Evolutionary conservation across 73 alveolate species (phyloP).

Genomic region (Breviolum minutum): DNA sequence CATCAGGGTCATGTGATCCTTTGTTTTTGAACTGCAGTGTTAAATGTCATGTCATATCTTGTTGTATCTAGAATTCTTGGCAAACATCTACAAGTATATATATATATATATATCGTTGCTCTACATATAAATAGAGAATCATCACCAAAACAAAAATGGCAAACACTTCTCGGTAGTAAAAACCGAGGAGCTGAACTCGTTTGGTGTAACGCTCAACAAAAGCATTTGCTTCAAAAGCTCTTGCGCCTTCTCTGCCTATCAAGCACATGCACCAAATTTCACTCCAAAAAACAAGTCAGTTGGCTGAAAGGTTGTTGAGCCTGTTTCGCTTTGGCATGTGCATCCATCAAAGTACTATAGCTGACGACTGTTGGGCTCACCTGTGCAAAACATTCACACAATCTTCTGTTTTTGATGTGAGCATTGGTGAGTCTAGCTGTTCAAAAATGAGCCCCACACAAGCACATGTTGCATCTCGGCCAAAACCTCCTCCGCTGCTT

Average conservation of each 20-base stretch:
- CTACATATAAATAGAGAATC: not conserved
- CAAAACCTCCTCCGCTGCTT: not conserved
- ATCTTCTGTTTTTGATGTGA: not conserved
- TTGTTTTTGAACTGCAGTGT: too few species aligned
- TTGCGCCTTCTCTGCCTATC: conserved; percentile 10
- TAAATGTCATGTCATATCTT: too few species aligned
- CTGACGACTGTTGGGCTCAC: not conserved
- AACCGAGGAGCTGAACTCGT: conserved; percentile 8
- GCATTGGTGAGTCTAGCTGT: not conserved
- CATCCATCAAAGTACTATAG: conserved; percentile 34
- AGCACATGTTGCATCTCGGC: not conserved
- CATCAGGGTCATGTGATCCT: not conserved
- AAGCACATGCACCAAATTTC: not conserved
- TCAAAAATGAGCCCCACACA: not conserved
- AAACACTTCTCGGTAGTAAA: not conserved
- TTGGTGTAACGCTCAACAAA: not conserved
- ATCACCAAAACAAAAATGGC: not conserved
- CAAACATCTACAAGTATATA: not conserved
- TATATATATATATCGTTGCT: not conserved
- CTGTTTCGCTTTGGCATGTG: conserved; percentile 11
- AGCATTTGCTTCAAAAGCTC: not conserved
- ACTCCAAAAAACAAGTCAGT: too few species aligned
- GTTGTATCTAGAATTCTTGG: not conserved
- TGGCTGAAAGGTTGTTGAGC: not conserved
- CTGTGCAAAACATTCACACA: not conserved